phyloP scores from a whole-genome alignment of 768 basidiomycete genomes.

The Porpolomopsis calyptriformis region DNA sequence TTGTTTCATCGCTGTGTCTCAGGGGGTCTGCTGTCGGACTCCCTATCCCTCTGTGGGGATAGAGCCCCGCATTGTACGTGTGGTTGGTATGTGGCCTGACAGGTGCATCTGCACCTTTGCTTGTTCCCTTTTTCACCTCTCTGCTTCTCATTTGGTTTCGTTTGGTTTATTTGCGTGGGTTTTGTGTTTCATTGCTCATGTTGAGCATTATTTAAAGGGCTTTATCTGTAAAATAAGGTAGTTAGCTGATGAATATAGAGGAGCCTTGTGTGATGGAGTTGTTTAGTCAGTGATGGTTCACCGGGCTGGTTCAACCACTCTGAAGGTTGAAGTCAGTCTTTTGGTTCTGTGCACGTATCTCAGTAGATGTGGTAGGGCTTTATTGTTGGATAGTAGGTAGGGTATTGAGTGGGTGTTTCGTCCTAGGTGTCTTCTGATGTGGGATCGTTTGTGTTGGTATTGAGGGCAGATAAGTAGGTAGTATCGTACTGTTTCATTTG shows the following conservation, averaged over 20 bases:
- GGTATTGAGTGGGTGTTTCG: not conserved
- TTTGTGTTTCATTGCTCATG: not conserved
- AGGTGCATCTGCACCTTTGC: not conserved
- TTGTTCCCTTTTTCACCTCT: not conserved
- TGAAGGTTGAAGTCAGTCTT: not conserved
- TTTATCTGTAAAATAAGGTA: not conserved
- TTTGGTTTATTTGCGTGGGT: not conserved
- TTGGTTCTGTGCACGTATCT: not conserved
- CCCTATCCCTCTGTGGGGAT: not conserved
- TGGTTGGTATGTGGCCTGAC: not conserved
- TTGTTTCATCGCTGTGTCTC: not conserved
- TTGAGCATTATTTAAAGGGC: not conserved
- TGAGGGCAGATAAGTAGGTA: slow-evolving; percentile 20
- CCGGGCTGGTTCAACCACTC: not conserved
- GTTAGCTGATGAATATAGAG: not conserved
- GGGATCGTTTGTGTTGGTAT: slow-evolving; percentile 9
- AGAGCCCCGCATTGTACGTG: not conserved
- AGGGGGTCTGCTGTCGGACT: not conserved
- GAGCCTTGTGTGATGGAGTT: not conserved
- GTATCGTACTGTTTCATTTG: slow-evolving; percentile 21
- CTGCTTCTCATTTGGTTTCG: not conserved
- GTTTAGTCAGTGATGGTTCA: not conserved
- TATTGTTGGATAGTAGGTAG: not conserved
- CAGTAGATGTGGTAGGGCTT: not conserved
- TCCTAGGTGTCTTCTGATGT: not conserved